These are phyloP conservation scores for Dactylella cylindrospora DNA, from an alignment of 2,329 filamentous ascomycete genomes.

Conservation along the genomic window DNA sequence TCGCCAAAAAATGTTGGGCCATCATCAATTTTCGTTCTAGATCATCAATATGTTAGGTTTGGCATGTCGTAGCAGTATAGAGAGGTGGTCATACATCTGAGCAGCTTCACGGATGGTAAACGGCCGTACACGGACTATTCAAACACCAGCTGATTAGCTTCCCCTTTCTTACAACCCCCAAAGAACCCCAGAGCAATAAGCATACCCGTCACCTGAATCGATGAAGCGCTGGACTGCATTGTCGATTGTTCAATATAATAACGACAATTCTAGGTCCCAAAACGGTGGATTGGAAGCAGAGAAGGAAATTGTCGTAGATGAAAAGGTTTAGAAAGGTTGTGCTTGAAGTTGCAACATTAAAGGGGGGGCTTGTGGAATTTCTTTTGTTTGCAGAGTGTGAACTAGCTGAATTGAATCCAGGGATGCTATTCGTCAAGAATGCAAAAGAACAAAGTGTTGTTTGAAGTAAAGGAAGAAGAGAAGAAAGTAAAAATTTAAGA, in stretches of 20 bases:
- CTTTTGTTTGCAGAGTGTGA: too few relatives aligned
- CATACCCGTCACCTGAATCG: constrained; percentile 42
- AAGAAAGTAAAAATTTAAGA: too few relatives aligned
- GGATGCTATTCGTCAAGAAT: too few relatives aligned
- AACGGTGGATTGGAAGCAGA: background rate
- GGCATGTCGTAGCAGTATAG: constrained; percentile 1
- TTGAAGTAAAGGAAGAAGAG: too few relatives aligned
- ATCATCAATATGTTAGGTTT: constrained; percentile 12
- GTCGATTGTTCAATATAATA: background rate
- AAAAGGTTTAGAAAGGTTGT: background rate
- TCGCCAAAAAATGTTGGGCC: constrained; percentile 92
- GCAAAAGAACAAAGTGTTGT: too few relatives aligned
- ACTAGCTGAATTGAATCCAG: too few relatives aligned
- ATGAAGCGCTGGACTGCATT: constrained; percentile 38
- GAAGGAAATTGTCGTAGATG: background rate
- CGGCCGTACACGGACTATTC: constrained; percentile 66
- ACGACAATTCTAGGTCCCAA: constrained; percentile 12
- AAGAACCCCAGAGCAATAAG: too few relatives aligned
- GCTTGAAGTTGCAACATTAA: constrained; percentile 27
- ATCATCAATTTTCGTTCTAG: constrained; percentile 71
- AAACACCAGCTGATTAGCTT: background rate
- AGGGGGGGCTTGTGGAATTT: too few relatives aligned
- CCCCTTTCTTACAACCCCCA: background rate
- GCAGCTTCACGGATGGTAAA: constrained; percentile 91
- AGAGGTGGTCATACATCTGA: constrained; percentile 65